Evolutionary conservation across 805 yeast species (phyloP).

Genomic region (Kazachstania psychrophila): DNA sequence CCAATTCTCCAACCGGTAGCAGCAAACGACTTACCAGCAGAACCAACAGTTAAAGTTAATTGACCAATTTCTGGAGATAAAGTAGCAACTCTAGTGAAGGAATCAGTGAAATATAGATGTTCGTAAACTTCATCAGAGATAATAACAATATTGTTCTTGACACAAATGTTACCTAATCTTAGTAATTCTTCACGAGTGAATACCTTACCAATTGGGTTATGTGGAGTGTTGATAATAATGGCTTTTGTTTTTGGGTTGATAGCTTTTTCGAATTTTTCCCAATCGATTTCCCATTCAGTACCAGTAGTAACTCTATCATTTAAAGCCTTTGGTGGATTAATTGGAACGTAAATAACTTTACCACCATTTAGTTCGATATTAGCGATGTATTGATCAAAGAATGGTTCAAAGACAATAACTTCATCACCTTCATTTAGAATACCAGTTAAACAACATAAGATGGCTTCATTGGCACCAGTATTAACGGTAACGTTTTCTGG

Average conservation of each 20-base stretch:
- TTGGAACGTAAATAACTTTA: slow-evolving; percentile 74
- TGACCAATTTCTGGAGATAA: slow-evolving; percentile 69
- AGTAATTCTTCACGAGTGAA: slow-evolving; percentile 67
- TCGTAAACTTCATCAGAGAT: slow-evolving; percentile 95
- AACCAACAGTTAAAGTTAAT: slow-evolving; percentile 83
- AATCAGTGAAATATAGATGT: slow-evolving; percentile 60
- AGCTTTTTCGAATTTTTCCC: slow-evolving; percentile 62
- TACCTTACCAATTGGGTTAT: slow-evolving; percentile 92
- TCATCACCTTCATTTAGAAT: slow-evolving; percentile 84
- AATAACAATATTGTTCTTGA: slow-evolving; percentile 71
- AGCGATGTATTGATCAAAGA: slow-evolving; percentile 92
- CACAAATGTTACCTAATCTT: slow-evolving; percentile 72
- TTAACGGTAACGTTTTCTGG: slow-evolving; percentile 54
- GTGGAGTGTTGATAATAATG: slow-evolving; percentile 86
- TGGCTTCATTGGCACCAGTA: slow-evolving; percentile 97
- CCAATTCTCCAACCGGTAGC: slow-evolving; percentile 99
- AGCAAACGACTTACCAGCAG: slow-evolving; percentile 97
- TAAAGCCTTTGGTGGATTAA: slow-evolving; percentile 74
- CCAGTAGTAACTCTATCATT: slow-evolving; percentile 58
- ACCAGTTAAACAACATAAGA: slow-evolving; percentile 76
- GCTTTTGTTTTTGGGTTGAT: slow-evolving; percentile 72
- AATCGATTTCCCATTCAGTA: slow-evolving; percentile 80
- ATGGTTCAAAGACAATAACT: slow-evolving; percentile 93
- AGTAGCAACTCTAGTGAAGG: slow-evolving; percentile 77
- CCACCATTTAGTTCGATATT: slow-evolving; percentile 94